Percentiles rank a stretch among this genome's conserved stretches.
phyloP scores from a whole-genome alignment of 2,329 filamentous ascomycete genomes.

The Phaeosphaeriaceae sp. region DNA sequence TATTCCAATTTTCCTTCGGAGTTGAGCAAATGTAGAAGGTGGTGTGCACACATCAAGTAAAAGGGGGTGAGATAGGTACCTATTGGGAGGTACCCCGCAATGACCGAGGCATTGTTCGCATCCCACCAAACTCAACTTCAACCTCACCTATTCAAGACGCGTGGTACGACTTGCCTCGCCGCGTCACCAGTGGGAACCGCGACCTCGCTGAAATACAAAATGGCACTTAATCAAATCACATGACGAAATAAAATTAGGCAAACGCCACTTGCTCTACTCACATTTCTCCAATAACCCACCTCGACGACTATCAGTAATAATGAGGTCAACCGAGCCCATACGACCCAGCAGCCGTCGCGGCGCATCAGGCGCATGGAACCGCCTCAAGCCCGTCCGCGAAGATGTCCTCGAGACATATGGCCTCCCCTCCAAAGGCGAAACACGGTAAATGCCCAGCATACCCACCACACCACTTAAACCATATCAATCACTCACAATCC shows the following conservation, averaged over 20 bases:
- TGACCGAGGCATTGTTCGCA: conserved; percentile 32
- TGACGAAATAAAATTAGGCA: background rate
- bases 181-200: conserved; percentile 21
- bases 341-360: conserved; percentile 46
- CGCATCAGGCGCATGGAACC: conserved; percentile 48
- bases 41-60: no score
- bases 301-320: conserved; percentile 8
- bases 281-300: background rate
- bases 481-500: conserved; percentile 1
- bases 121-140: conserved; percentile 35
- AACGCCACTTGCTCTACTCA: background rate
- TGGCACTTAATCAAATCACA: background rate
- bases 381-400: conserved; percentile 72
- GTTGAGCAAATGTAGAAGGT: no score
- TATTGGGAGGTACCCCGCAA: conserved; percentile 15
- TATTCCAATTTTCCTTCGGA: no score
- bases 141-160: conserved; percentile 13
- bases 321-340: conserved; percentile 40
- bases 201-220: conserved; percentile 11
- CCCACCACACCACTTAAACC: no score
- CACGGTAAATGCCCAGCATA: conserved; percentile 61
- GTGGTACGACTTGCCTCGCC: conserved; percentile 18
- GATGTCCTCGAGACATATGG: conserved; percentile 84
- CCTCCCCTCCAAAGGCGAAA: conserved; percentile 89
- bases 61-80: no score